Evolutionary conservation across 208 protist genomes (phyloP).

Genomic region (Wallacemonas collosoma): DNA sequence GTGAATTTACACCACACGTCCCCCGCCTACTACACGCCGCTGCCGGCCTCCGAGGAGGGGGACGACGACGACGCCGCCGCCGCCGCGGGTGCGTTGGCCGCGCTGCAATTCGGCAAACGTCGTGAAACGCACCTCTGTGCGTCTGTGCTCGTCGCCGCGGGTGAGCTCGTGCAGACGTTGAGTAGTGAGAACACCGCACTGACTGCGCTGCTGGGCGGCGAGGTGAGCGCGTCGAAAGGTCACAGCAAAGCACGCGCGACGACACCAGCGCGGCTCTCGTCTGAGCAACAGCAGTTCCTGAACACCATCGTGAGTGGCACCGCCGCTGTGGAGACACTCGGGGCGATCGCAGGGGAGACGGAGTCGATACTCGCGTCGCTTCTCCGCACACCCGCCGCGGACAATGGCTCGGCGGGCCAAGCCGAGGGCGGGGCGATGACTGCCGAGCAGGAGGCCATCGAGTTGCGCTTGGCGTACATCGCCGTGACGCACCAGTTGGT

Average conservation of each 20-base stretch:
- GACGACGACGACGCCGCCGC: background rate
- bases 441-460: background rate
- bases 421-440: background rate
- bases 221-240: background rate
- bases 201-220: slow-evolving; percentile 27
- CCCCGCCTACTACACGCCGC: slow-evolving; percentile 23
- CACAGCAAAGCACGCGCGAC: background rate
- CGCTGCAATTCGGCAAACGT: slow-evolving; percentile 43
- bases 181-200: slow-evolving; percentile 55
- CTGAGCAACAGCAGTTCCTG: slow-evolving; percentile 51
- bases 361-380: slow-evolving; percentile 16
- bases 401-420: background rate
- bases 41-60: background rate
- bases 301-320: slow-evolving; percentile 45
- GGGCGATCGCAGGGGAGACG: slow-evolving; percentile 14
- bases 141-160: slow-evolving; percentile 33
- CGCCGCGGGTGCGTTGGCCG: slow-evolving; percentile 6
- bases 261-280: background rate
- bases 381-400: slow-evolving; percentile 8
- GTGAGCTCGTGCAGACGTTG: slow-evolving; percentile 54
- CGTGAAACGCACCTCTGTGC: slow-evolving; percentile 50
- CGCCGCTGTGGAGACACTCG: slow-evolving; percentile 16
- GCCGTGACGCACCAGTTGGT: slow-evolving; percentile 51
- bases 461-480: slow-evolving; percentile 21
- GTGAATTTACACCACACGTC: slow-evolving; percentile 40